Percentiles rank a stretch among this genome's conserved stretches.
phyloP scores from a whole-genome alignment of 2,329 filamentous ascomycete genomes.

The Falciphora oryzae region DNA sequence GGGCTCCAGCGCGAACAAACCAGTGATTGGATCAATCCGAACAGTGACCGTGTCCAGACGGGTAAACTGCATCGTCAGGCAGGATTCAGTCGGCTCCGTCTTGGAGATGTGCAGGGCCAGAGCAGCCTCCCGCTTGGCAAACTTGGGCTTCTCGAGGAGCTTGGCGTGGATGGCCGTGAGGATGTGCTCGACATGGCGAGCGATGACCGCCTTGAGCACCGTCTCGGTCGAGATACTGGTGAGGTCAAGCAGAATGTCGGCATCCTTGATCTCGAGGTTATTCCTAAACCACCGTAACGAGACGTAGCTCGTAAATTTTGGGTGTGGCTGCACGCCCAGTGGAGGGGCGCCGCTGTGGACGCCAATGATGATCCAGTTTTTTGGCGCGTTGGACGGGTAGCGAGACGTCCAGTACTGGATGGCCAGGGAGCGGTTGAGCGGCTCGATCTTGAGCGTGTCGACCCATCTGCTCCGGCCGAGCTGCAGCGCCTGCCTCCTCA shows the following conservation, averaged over 20 bases:
- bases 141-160: slow-evolving; percentile 55
- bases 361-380: slow-evolving; percentile 89
- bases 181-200: slow-evolving; percentile 66
- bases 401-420: slow-evolving; percentile 86
- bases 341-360: slow-evolving; percentile 54
- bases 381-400: slow-evolving; percentile 49
- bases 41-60: slow-evolving; percentile 54
- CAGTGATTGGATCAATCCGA: slow-evolving; percentile 71
- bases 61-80: slow-evolving; percentile 64
- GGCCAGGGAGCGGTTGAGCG: slow-evolving; percentile 72
- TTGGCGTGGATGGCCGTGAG: slow-evolving; percentile 60
- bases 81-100: slow-evolving; percentile 60
- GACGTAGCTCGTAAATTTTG: slow-evolving; percentile 47
- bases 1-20: slow-evolving; percentile 66
- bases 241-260: slow-evolving; percentile 62
- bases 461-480: slow-evolving; percentile 70
- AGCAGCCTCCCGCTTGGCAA: slow-evolving; percentile 51
- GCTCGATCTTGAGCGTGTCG: slow-evolving; percentile 69
- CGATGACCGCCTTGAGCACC: slow-evolving; percentile 68
- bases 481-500: slow-evolving; percentile 69
- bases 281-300: slow-evolving; percentile 78
- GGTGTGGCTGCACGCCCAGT: slow-evolving; percentile 30
- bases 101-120: slow-evolving; percentile 53
- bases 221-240: slow-evolving; percentile 65
- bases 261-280: slow-evolving; percentile 65